phyloP scores from a whole-genome alignment of 495 filamentous ascomycete species.

The Clavariopsis aquatica region DNA sequence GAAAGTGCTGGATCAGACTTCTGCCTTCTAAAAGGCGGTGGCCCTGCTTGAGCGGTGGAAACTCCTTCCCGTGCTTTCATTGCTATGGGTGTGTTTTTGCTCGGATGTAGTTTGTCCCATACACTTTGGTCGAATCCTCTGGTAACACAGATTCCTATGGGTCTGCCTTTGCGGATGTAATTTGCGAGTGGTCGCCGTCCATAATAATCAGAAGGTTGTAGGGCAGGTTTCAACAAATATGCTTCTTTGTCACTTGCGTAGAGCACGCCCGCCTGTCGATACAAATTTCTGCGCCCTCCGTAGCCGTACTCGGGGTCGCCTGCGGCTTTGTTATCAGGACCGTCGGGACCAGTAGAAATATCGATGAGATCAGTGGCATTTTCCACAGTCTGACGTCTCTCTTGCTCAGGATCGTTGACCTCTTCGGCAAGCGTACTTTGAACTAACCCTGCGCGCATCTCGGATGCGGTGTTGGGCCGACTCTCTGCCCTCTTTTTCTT shows the following conservation, averaged over 20 bases:
- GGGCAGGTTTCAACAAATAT: slow-evolving; percentile 75
- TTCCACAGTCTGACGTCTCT: slow-evolving; percentile 40
- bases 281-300: slow-evolving; percentile 47
- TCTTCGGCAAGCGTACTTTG: slow-evolving; percentile 35
- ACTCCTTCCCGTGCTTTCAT: slow-evolving; percentile 54
- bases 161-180: slow-evolving; percentile 74
- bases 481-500: slow-evolving; percentile 49
- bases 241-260: slow-evolving; percentile 75
- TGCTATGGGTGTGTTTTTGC: slow-evolving; percentile 53
- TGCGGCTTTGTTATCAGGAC: slow-evolving; percentile 46
- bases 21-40: slow-evolving; percentile 39
- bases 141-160: slow-evolving; percentile 81
- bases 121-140: slow-evolving; percentile 76
- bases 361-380: slow-evolving; percentile 46
- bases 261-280: slow-evolving; percentile 73
- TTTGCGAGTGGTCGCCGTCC: slow-evolving; percentile 74
- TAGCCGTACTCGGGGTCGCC: slow-evolving; percentile 42
- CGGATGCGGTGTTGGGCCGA: slow-evolving; percentile 39
- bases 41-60: slow-evolving; percentile 42
- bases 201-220: slow-evolving; percentile 78
- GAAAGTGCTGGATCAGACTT: slow-evolving; percentile 48
- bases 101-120: slow-evolving; percentile 76
- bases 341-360: slow-evolving; percentile 44
- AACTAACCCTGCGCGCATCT: slow-evolving; percentile 29
- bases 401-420: slow-evolving; percentile 41